Evolutionary conservation across 306 rosid genomes (phyloP).

Genomic region (Herpetospermum pedunculosum): DNA sequence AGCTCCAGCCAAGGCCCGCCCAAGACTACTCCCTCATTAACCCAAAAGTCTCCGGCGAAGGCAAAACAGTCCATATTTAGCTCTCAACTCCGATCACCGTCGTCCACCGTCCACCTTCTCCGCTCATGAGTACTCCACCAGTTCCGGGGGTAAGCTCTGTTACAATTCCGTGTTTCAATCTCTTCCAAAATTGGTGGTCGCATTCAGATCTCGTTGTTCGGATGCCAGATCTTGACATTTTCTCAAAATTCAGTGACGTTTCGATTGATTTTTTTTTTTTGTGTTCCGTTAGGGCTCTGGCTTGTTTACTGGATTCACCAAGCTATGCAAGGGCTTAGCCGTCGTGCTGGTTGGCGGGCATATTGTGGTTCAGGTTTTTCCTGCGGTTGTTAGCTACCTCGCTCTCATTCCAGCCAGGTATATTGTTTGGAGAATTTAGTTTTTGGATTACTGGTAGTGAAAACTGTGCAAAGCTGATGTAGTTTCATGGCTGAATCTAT

Average conservation of each 20-base stretch:
- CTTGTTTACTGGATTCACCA: conserved; percentile 51
- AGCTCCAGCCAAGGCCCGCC: not conserved
- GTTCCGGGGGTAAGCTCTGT: conserved; percentile 31
- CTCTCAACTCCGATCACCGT: conserved; percentile 6
- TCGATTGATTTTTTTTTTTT: not conserved
- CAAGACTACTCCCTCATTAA: not conserved
- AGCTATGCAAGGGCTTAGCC: conserved; percentile 72
- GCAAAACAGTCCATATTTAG: not conserved
- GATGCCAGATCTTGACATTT: conserved; percentile 14
- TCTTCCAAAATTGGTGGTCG: not conserved
- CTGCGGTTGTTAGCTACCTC: conserved; percentile 42
- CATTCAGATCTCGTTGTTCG: conserved; percentile 8
- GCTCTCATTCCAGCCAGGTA: conserved; percentile 94
- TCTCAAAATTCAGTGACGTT: not conserved
- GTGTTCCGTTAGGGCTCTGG: conserved; percentile 27
- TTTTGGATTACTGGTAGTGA: not conserved
- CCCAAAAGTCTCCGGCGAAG: conserved; percentile 2
- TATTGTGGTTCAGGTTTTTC: conserved; percentile 55
- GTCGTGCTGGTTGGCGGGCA: conserved; percentile 53
- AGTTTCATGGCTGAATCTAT: not conserved
- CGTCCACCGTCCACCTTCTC: conserved; percentile 10
- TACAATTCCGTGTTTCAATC: not conserved
- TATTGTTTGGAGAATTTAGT: not conserved
- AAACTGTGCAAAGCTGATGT: not conserved
- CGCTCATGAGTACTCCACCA: conserved; percentile 43